Evolutionary conservation across 2,329 filamentous ascomycete genomes (phyloP), one percentile per base, ranked within the genome.

Genomic region (Diaporthe sp.): DNA sequence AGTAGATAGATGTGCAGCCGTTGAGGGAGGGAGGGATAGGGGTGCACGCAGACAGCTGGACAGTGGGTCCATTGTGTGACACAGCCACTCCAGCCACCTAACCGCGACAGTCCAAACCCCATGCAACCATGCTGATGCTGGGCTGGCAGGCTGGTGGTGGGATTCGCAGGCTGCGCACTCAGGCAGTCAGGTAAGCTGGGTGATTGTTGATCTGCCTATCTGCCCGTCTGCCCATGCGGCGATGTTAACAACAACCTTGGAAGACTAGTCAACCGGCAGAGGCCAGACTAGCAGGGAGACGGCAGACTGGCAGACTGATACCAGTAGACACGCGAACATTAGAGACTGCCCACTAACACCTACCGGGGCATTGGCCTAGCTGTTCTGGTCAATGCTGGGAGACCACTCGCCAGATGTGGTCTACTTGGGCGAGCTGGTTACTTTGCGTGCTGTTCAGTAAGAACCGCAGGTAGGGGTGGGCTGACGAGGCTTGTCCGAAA

Each of bases 41-140:
- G 44, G 17, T 49, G 51, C 51, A 34, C 53, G 37, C 22, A 59
- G 37, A 37, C 37, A 28, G 59, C 62, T 39, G 62, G 65, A 31
- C 28, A 34, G 65, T 68, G 65, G 65, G 34, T 31, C 62, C 25
- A 25, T 10, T 10, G 4, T 1, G 10, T 8, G 4, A 19, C 62
- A 68, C 62, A 68, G 65, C 65, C 65, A 68, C 65, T 39, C 49
- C 65, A 68, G 65, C 65, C 65, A 68, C 31, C 44, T 28, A 12
- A 28, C n/a, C 31, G 62, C 9, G 13, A n/a, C 17, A 12, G 19
- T 12, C 28, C 62, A n/a, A 7, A 25, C 17, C 61, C 4, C 28
- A 31, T 44, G 59, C 7, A 31, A 13, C 12, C 37, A 42, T 57
- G 58, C 22, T 61, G 53, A 42, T 9, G 37, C 17, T 46, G 58